Evolutionary conservation across 768 basidiomycete genomes (phyloP), one percentile per base, ranked within the genome.

Genomic region (Royoungia palumana): DNA sequence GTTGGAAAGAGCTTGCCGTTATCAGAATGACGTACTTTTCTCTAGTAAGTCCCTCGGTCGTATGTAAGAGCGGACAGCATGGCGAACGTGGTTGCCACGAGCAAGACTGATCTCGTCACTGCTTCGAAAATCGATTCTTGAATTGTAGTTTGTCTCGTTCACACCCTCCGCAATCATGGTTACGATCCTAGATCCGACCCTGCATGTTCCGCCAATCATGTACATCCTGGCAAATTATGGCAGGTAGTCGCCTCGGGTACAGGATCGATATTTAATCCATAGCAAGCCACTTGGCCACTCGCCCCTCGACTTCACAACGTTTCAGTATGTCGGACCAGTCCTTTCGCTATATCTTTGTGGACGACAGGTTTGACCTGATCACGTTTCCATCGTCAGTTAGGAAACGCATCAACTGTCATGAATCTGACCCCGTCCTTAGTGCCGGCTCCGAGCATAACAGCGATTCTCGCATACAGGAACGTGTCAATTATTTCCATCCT

Each of bases 51-150:
- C 20, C 22, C 24, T 11, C 17, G 11, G 1, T 22, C 0, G 44
- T 54, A 48, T 38, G 57, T 53, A 53, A 49, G 12, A 34, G 30
- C 19, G 40, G 35, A 50, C 55, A 62, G 55, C 41, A 55, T 51
- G 57, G 49, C 34, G 30, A 32, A 36, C 60, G 60, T 62, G 57
- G 47, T 20, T 51, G 39, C 48, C 51, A 54, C 58, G 49, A 53
- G 58, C 34, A 25, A 20, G 11, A n/a, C 27, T 27, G 49, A 43
- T 42, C 19, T 21, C 32, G n/a, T 14, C 12, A 8, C 6, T 3
- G 7, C 21, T 38, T 42, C 19, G 39, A 35, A 11, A 35, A 22
- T 16, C 17, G 14, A 6, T 1, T 17, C 8, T 28, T 24, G 10
- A 17, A 10, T 30, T 28, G 37, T 20, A 27, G n/a, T 39, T 41